Base-by-base conservation (phyloP, 2,329 filamentous ascomycete species). In the Exophiala spinifera region DNA sequence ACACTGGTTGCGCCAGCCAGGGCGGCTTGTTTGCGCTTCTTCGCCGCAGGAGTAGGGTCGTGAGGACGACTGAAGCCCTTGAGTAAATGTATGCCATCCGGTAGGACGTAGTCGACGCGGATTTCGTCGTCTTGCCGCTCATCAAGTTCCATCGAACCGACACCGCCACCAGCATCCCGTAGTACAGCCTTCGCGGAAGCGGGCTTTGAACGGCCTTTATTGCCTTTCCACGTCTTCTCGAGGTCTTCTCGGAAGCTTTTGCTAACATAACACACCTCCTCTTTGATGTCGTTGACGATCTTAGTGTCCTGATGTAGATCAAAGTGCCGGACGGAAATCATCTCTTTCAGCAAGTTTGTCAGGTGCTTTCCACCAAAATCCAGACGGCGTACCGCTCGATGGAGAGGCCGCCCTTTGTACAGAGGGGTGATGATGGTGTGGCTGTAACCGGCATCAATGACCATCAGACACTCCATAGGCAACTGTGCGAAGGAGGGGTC, bases 281-380 rank as follows among this genome's bases (percentile, higher is more conserved):
- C 94, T 68, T 99, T 99, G 71, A 97, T 91, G 70, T 96, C 89
- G 65, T 96, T 96, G 68, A 96, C 90, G 47, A 97, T 86, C 69
- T 95, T 86, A 1, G 88, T 87, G 65, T 99, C 94, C 69, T 95
- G 91, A 59, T 94, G 85, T 84, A 99, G 91, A 69, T 96, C 92
- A 71, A 95, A 96, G 66, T 96, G 91, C 5, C 94, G 86, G 13
- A 95, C 79, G 1, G 91, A 96, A 15, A 97, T 84, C 14, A 95
- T 79, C 53, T 94, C 88, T 45, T 94, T 92, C 31, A 99, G 79
- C 68, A 95, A 88, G 69, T 97, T 97, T 19, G 92, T 96, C 58
- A 99, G 75, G 48, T 95, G 82, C 72, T 96, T 97, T 53, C 94
- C 94, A 40, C 94, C 94, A 5, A 97, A 81, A 51, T 96, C 91